Conservation (phyloP, 495 filamentous ascomycete species). For the Aspergillus avenaceus region DNA sequence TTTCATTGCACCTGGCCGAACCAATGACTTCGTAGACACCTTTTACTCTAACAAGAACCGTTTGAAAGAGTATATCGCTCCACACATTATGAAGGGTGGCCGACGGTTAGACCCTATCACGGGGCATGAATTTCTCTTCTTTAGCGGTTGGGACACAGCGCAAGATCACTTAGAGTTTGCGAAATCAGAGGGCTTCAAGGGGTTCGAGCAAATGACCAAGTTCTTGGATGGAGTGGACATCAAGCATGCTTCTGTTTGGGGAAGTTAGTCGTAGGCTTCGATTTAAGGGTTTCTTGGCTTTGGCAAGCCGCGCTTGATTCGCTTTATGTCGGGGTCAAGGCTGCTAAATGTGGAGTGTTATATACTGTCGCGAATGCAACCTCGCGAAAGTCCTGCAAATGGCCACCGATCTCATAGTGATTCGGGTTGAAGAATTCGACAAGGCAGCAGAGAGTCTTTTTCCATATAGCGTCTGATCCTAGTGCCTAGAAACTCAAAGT, state of each 20-base stretch:
- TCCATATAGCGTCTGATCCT: too few relatives aligned
- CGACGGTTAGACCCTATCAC: conserved; percentile 13
- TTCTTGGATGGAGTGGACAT: conserved; percentile 34
- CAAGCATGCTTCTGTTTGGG: conserved; percentile 29
- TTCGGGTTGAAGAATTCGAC: too few relatives aligned
- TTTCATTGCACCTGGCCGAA: conserved; percentile 37
- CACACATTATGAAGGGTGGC: conserved; percentile 36
- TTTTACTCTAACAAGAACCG: conserved; percentile 26
- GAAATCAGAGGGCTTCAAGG: conserved; percentile 28
- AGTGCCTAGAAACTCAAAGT: too few relatives aligned
- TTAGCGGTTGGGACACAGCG: conserved; percentile 46
- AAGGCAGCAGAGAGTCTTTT: too few relatives aligned
- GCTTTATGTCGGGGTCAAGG: too few relatives aligned
- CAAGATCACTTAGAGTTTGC: conserved; percentile 43
- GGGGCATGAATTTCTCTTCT: conserved; percentile 45
- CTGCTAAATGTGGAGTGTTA: too few relatives aligned
- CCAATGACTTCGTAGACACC: conserved; percentile 30
- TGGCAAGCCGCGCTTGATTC: too few relatives aligned
- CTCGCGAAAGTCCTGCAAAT: too few relatives aligned
- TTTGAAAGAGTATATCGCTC: conserved; percentile 33
- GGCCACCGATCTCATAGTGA: too few relatives aligned
- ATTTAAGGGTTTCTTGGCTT: too few relatives aligned
- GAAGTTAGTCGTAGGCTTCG: too few relatives aligned
- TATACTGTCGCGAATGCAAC: too few relatives aligned
- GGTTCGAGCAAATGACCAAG: conserved; percentile 29